Evolutionary conservation across 805 yeast species (phyloP), one percentile per base, ranked within the genome.

Genomic region (Starmerella kuoi): DNA sequence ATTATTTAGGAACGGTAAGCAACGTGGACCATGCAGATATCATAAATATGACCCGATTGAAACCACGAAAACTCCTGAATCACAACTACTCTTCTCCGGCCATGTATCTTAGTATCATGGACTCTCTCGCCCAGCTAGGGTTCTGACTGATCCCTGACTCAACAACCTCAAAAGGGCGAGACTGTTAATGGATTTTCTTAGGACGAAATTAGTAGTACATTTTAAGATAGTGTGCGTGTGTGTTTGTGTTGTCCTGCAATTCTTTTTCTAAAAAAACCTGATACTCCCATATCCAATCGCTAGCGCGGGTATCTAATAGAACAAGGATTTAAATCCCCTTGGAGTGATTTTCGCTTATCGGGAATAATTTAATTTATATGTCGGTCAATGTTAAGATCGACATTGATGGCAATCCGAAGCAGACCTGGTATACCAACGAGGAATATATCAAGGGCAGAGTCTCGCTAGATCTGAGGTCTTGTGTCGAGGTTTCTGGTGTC

Each of bases 21-120:
- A 70, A 76, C 48, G 84, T 80, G 2, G 95, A 86, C 60, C 96
- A 86, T 61, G 64, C 84, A 46, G 95, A 87, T 58, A 63, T 85
- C 45, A 83, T 86, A 38, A 87, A 86, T 56, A 79, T 94, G 66
- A 55, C 55, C 50, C 38, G 36, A 54, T 47, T 58, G 56, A 51
- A 50, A 55, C 52, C 58, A 57, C 42, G 47, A 21, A 31, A 46
- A 7, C 43, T 50, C 17, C 43, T 53, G 50, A 61, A 48, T 42
- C 65, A 63, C 2, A 62, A 64, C 15, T 77, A 79, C 55, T 72
- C 79, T 50, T 79, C 91, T 0, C 64, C 76, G 30, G 79, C 79
- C 15, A 69, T 83, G 49, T 83, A 83, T 55, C 61, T 79, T 32
- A 77, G 76, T 47, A 70, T 82, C 17, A 77, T 80, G 17, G 77